A percentile compares a stretch with the other conserved stretches of the same genome.
Conservation (phyloP, 148 eudicot species). For the Talinum fruticosum region DNA sequence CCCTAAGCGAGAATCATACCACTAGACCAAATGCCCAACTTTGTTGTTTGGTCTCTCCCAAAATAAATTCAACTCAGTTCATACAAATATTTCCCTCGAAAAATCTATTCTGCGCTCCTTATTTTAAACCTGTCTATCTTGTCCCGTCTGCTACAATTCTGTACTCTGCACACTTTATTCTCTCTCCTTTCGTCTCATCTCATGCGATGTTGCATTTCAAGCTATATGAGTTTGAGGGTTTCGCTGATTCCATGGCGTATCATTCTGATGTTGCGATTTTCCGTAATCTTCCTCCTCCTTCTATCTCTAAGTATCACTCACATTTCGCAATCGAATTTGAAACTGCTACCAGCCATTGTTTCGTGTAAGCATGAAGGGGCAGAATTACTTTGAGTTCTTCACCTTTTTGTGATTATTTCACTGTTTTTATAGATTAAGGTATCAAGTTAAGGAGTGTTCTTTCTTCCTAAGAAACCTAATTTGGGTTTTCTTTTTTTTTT, state of each 20-base stretch:
- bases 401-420: background rate
- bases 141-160: no score
- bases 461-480: background rate
- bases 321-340: background rate
- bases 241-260: background rate
- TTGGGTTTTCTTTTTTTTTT: background rate
- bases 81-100: no score
- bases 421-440: background rate
- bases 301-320: background rate
- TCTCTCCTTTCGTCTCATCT: background rate
- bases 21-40: slow-evolving; percentile 77
- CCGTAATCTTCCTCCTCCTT: background rate
- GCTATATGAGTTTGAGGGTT: background rate
- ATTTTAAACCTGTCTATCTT: no score
- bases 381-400: background rate
- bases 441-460: no score
- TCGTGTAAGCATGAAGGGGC: background rate
- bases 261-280: background rate
- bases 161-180: background rate
- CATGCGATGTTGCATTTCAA: background rate
- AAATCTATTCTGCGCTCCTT: no score
- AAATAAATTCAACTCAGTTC: no score
- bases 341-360: background rate
- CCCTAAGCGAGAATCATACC: slow-evolving; percentile 93
- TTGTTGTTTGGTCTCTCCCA: no score